Evolutionary conservation across 441 rosid species (phyloP).

Genomic region (Jatropha multifida): DNA sequence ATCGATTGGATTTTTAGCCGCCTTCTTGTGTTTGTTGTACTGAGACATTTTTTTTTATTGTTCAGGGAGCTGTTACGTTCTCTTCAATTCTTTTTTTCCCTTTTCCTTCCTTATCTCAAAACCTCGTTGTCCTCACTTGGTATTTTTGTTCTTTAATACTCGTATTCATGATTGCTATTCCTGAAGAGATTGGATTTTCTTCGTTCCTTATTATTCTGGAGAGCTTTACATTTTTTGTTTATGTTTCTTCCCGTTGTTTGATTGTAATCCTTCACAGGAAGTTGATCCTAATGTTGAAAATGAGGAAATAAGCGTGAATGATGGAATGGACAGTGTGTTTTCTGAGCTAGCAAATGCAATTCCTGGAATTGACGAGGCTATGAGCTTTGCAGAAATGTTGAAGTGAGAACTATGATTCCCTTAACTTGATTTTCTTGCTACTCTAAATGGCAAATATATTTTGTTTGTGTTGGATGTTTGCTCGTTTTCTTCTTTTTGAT

Average conservation of each 20-base stretch:
- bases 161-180: no score
- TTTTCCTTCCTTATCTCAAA: constrained; percentile 1
- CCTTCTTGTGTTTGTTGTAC: not conserved
- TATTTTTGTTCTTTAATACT: no score
- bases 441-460: not conserved
- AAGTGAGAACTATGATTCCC: constrained; percentile 54
- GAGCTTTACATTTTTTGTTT: no score
- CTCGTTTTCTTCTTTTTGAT: no score
- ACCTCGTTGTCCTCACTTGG: constrained; percentile 1
- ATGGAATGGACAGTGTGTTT: constrained; percentile 89
- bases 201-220: no score
- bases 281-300: constrained; percentile 97
- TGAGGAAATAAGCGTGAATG: constrained; percentile 61
- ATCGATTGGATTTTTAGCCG: not conserved
- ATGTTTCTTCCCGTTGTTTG: constrained; percentile 5
- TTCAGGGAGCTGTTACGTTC: not conserved
- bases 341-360: constrained; percentile 94
- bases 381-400: constrained; percentile 98
- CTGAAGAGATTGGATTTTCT: no score
- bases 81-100: not conserved
- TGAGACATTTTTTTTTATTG: not conserved
- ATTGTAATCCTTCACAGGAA: constrained; percentile 49
- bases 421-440: constrained; percentile 18
- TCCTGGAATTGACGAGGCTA: constrained; percentile 98
- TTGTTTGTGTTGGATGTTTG: not conserved